phyloP scores from a whole-genome alignment of 1,284 basidiomycete species.

The Marasmius fiardii region DNA sequence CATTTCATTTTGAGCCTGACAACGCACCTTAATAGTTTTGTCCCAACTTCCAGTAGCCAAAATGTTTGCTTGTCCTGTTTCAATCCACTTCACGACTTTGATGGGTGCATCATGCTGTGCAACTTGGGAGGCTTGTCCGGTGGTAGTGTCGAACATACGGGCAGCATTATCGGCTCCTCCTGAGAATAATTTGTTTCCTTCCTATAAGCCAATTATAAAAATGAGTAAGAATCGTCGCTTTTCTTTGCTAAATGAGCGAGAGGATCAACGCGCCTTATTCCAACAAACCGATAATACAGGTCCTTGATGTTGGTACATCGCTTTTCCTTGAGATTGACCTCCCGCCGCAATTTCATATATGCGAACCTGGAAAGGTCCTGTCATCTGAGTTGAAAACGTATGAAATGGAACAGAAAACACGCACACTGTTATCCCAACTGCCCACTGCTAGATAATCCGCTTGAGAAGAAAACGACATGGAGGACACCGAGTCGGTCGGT shows the following conservation, averaged over 20 bases:
- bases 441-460: slow-evolving; percentile 57
- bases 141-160: slow-evolving; percentile 74
- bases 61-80: slow-evolving; percentile 55
- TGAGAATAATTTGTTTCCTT: slow-evolving; percentile 76
- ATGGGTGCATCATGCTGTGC: slow-evolving; percentile 82
- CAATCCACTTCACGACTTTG: slow-evolving; percentile 70
- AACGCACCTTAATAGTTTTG: slow-evolving; percentile 73
- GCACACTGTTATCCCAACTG: slow-evolving; percentile 62
- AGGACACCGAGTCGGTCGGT: slow-evolving; percentile 57
- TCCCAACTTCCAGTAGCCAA: slow-evolving; percentile 90
- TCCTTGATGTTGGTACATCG: slow-evolving; percentile 76
- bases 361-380: slow-evolving; percentile 38
- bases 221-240: too few species aligned
- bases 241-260: too few species aligned
- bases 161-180: slow-evolving; percentile 80
- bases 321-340: slow-evolving; percentile 67
- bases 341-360: slow-evolving; percentile 52
- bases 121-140: slow-evolving; percentile 65
- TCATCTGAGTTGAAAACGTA: not conserved
- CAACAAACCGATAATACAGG: slow-evolving; percentile 80
- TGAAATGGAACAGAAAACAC: not conserved
- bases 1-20: not conserved
- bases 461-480: slow-evolving; percentile 44
- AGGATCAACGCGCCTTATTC: slow-evolving; percentile 52
- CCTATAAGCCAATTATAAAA: too few species aligned